Evolutionary conservation across 2,329 filamentous ascomycete genomes (phyloP), one percentile per base, ranked within the genome.

Genomic region (Stagonosporopsis vannaccii): DNA sequence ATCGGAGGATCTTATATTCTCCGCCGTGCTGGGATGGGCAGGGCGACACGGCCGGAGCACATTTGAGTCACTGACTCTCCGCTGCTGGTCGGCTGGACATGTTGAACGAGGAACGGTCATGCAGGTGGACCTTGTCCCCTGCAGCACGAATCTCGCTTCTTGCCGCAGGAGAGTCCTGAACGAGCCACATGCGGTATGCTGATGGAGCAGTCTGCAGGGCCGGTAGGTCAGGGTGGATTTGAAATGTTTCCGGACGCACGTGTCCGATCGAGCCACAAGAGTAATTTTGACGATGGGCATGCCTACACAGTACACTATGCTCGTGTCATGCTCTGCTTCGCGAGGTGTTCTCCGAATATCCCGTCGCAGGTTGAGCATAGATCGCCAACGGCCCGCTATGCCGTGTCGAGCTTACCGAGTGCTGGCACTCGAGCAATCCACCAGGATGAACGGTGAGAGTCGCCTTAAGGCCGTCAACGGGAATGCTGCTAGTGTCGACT

Each of bases 71-170:
- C 45, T 26, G 47, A 47, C 47, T 51, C 32, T 56, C 53, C 47
- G 36, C 53, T 26, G 41, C 40, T 45, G 30, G 30, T 32, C 41
- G 52, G 47, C 47, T 47, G 47, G 43, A 47, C 46, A 51, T 51
- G 41, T 45, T 56, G 39, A 55, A 64, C 50, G 49, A 60, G 60
- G 67, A 68, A 69, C 64, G 67, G 56, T 66, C 60, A 56, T 66
- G 64, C 62, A 69, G 63, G 57, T 61, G 63, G 54, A 54, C 51
- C 50, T 47, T 43, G 55, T 43, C 50, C 61, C 59, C 59, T 62
- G 61, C 59, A 46, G 60, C 51, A 50, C 56, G 51, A 52, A 68
- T 65, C 59, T 63, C 65, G 59, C 60, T 59, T 60, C 44, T 61
- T 58, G 59, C 51, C 61, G 65, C 60, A 56, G 55, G 55, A 59